phyloP scores from a whole-genome alignment of 352 stramenopile genomes.

The Plasmopara halstedii region DNA sequence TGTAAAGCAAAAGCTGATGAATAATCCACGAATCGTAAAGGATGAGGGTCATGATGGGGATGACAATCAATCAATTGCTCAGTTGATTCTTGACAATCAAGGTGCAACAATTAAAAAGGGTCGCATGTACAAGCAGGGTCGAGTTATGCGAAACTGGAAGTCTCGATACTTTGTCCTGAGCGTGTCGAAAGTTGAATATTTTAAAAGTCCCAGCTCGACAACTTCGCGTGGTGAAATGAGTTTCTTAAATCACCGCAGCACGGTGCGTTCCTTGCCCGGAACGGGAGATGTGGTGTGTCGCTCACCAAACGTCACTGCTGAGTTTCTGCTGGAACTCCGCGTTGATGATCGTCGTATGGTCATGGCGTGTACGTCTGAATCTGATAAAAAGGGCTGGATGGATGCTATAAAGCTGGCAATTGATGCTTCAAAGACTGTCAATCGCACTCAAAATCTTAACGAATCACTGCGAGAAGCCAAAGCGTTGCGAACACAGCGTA shows the following conservation, averaged over 20 bases:
- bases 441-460: conserved; percentile 42
- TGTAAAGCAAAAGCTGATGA: conserved; percentile 65
- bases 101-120: conserved; percentile 84
- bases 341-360: conserved; percentile 72
- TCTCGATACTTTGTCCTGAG: conserved; percentile 83
- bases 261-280: conserved; percentile 57
- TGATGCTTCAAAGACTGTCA: conserved; percentile 77
- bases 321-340: conserved; percentile 66
- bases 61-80: conserved; percentile 74
- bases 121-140: conserved; percentile 81
- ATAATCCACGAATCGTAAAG: conserved; percentile 63
- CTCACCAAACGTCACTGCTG: conserved; percentile 57
- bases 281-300: conserved; percentile 64
- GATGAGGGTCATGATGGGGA: conserved; percentile 60
- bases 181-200: conserved; percentile 82
- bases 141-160: conserved; percentile 81
- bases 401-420: conserved; percentile 80
- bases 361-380: conserved; percentile 79
- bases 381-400: conserved; percentile 83
- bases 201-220: conserved; percentile 76
- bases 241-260: conserved; percentile 72
- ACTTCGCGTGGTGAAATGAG: conserved; percentile 70
- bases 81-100: conserved; percentile 81
- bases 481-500: conserved; percentile 54
- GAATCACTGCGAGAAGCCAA: conserved; percentile 49